phyloP scores from a whole-genome alignment of 2,329 filamentous ascomycete species.

The Neobulgaria alba region DNA sequence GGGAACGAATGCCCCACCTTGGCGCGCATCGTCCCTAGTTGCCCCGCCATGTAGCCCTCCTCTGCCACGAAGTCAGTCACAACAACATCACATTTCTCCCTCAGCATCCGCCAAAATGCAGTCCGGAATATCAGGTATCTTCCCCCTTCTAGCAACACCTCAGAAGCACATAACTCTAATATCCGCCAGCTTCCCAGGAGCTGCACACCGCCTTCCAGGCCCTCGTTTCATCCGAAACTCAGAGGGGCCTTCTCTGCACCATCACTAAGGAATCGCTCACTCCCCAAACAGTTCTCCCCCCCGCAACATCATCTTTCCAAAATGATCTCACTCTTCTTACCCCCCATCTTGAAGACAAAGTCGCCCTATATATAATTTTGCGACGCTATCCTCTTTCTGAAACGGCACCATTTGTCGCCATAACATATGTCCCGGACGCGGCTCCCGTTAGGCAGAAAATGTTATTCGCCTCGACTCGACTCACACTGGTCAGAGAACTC shows the following conservation, averaged over 20 bases:
- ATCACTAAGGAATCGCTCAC: slow-evolving; percentile 62
- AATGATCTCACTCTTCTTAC: slow-evolving; percentile 55
- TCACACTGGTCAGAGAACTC: slow-evolving; percentile 68
- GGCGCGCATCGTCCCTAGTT: background rate
- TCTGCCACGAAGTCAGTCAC: background rate
- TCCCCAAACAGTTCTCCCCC: slow-evolving; percentile 47
- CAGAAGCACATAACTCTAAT: slow-evolving; percentile 6
- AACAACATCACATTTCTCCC: background rate
- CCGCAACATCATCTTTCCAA: slow-evolving; percentile 48
- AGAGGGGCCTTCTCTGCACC: slow-evolving; percentile 63
- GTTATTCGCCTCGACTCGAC: slow-evolving; percentile 70
- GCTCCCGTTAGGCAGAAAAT: slow-evolving; percentile 80
- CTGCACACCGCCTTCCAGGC: slow-evolving; percentile 65
- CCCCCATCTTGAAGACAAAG: slow-evolving; percentile 51
- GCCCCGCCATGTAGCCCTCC: no score
- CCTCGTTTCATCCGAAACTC: slow-evolving; percentile 51
- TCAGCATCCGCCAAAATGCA: slow-evolving; percentile 52
- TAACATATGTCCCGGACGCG: slow-evolving; percentile 72
- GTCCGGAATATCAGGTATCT: slow-evolving; percentile 65
- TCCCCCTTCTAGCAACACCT: slow-evolving; percentile 1
- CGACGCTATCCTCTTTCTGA: slow-evolving; percentile 53
- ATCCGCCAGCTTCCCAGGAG: slow-evolving; percentile 76
- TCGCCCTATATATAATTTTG: slow-evolving; percentile 67
- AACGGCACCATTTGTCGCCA: slow-evolving; percentile 45
- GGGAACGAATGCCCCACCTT: background rate